These are phyloP conservation scores for Lagenidium giganteum DNA, from an alignment of 352 stramenopile genomes.

Conservation along the genomic window DNA sequence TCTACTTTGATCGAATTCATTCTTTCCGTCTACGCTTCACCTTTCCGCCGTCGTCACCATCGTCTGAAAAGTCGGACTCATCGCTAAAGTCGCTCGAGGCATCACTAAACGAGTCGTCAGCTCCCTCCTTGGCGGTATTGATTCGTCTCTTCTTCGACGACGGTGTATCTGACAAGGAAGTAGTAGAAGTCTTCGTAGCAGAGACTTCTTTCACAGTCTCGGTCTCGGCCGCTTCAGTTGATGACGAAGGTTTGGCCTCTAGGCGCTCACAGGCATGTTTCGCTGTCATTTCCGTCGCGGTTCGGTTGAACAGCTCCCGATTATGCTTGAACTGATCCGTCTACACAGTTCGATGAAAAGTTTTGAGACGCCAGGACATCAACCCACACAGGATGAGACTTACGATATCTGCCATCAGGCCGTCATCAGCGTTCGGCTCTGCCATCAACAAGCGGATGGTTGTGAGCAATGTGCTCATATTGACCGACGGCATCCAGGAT, in stretches of 20 bases:
- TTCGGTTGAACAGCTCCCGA: slow-evolving; percentile 59
- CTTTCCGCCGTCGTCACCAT: slow-evolving; percentile 7
- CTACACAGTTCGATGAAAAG: slow-evolving; percentile 17
- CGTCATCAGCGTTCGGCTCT: slow-evolving; percentile 88
- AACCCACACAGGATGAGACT: neutral
- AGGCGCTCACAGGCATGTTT: slow-evolving; percentile 31
- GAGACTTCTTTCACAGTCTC: no score
- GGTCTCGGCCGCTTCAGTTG: neutral
- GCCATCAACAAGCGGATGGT: slow-evolving; percentile 89
- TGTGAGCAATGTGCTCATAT: slow-evolving; percentile 87
- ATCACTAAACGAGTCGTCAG: slow-evolving; percentile 15
- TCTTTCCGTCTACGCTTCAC: slow-evolving; percentile 2
- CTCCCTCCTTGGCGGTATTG: neutral
- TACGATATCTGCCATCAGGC: slow-evolving; percentile 87
- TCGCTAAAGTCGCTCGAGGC: slow-evolving; percentile 32
- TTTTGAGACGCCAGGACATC: neutral
- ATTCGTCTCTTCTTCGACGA: neutral
- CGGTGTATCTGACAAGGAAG: slow-evolving; percentile 3
- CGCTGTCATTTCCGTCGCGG: slow-evolving; percentile 52
- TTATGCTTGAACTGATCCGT: slow-evolving; percentile 79
- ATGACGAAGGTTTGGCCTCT: neutral
- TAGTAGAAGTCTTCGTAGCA: slow-evolving; percentile 3
- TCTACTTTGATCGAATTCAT: neutral
- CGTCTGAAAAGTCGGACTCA: slow-evolving; percentile 21
- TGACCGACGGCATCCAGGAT: slow-evolving; percentile 89